phyloP scores from a whole-genome alignment of 179 eudicot genomes.

The Beta lomatogona region DNA sequence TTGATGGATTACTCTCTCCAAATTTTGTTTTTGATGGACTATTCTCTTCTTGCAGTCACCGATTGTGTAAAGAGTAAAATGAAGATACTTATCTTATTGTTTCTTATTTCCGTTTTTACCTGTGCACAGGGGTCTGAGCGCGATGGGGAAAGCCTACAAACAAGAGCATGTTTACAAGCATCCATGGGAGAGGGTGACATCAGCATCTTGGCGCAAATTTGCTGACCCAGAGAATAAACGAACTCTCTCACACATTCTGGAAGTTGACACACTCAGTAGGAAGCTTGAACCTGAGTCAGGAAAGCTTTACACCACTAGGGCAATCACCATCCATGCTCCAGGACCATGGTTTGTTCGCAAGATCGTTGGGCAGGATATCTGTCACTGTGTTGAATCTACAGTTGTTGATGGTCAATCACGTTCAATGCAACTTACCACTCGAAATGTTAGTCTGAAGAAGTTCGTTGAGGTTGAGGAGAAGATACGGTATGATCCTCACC shows the following conservation, averaged over 20 bases:
- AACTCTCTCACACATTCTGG: constrained; percentile 77
- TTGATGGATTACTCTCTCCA: not conserved
- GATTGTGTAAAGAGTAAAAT: not conserved
- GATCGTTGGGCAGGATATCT: constrained; percentile 86
- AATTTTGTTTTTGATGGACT: too few relatives aligned
- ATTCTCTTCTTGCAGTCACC: not conserved
- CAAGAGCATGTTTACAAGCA: constrained; percentile 90
- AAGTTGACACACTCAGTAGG: constrained; percentile 79
- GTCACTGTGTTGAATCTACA: constrained; percentile 93
- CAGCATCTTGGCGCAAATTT: constrained; percentile 99
- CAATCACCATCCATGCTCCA: constrained; percentile 82
- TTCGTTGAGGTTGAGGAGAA: constrained; percentile 92
- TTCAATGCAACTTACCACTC: constrained; percentile 83
- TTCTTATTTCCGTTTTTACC: constrained; percentile 4
- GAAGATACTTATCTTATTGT: not conserved
- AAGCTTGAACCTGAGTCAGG: constrained; percentile 78
- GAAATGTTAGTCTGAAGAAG: constrained; percentile 80
- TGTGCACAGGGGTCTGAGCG: constrained; percentile 25
- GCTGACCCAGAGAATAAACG: constrained; percentile 90
- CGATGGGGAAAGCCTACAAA: constrained; percentile 84
- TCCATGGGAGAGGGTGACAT: constrained; percentile 96
- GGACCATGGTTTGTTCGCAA: constrained; percentile 92
- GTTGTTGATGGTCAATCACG: constrained; percentile 75
- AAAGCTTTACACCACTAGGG: constrained; percentile 85
- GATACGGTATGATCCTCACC: constrained; percentile 92